A percentile compares a stretch with the other conserved stretches of the same genome.
Conservation (phyloP, 2,329 filamentous ascomycete species). For the Cryphonectria naterciae region DNA sequence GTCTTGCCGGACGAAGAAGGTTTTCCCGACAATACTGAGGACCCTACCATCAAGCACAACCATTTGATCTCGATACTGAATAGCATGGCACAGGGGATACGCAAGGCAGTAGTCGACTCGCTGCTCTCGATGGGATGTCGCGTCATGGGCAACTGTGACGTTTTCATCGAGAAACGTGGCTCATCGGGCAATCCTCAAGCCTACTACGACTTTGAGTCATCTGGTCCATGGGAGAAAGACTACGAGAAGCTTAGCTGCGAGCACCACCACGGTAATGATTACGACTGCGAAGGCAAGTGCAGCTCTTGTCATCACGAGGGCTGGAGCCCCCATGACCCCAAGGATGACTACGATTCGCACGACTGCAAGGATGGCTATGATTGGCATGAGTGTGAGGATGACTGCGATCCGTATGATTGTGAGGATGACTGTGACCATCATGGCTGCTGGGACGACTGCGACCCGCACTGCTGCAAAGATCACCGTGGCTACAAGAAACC, state of each 20-base stretch:
- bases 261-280: not conserved
- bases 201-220: conserved; percentile 2
- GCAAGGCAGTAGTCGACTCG: not conserved
- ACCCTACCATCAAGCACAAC: not conserved
- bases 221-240: conserved; percentile 2
- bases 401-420: not conserved
- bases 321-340: not conserved
- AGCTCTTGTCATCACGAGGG: not conserved
- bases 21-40: not conserved
- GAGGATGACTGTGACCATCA: not conserved
- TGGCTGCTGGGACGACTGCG: not conserved
- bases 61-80: not conserved
- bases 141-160: not conserved
- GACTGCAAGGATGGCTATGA: not conserved
- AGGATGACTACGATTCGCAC: not conserved
- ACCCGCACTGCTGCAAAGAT: not conserved
- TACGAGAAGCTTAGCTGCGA: conserved; percentile 6
- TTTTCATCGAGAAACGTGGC: conserved; percentile 10
- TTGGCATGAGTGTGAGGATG: not conserved
- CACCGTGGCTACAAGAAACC: conserved; percentile 11
- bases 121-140: conserved; percentile 4
- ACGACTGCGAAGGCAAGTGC: conserved; percentile 1
- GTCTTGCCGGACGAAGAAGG: not conserved
- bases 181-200: not conserved
- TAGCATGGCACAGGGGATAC: conserved; percentile 4